Evolutionary conservation across 345 rosid species (phyloP).

Genomic region (Brassica cretica): DNA sequence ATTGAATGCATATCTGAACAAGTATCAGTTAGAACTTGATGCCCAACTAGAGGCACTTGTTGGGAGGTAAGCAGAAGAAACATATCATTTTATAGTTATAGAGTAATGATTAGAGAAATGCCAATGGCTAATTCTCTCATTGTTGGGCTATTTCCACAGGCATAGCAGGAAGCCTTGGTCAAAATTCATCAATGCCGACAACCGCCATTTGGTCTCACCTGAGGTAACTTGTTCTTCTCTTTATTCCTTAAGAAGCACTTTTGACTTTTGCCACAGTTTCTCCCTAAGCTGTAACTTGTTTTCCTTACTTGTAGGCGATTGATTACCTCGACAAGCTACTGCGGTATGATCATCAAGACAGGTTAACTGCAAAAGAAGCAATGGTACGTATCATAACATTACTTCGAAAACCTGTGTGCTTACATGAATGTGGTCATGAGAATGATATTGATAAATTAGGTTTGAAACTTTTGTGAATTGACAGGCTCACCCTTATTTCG

Average conservation of each 20-base stretch:
- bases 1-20: conserved; percentile 81
- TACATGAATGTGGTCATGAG: neutral
- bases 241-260: neutral
- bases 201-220: conserved; percentile 91
- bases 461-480: neutral
- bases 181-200: conserved; percentile 79
- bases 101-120: neutral
- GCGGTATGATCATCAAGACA: conserved; percentile 91
- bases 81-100: neutral
- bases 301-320: conserved; percentile 58
- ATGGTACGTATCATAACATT: conserved; percentile 53
- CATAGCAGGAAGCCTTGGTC: conserved; percentile 96
- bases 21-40: conserved; percentile 94
- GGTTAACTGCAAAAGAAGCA: conserved; percentile 94
- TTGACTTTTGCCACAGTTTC: neutral
- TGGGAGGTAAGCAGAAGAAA: conserved; percentile 62
- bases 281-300: neutral
- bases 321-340: conserved; percentile 94
- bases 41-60: conserved; percentile 92
- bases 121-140: neutral
- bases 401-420: conserved; percentile 11
- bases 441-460: neutral
- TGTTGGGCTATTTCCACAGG: conserved; percentile 45
- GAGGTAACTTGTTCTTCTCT: conserved; percentile 53
- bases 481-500: conserved; percentile 84